A percentile compares a stretch with the other conserved stretches of the same genome.
Conservation (phyloP, 805 yeast species). For the Ogataea zsoltii region DNA sequence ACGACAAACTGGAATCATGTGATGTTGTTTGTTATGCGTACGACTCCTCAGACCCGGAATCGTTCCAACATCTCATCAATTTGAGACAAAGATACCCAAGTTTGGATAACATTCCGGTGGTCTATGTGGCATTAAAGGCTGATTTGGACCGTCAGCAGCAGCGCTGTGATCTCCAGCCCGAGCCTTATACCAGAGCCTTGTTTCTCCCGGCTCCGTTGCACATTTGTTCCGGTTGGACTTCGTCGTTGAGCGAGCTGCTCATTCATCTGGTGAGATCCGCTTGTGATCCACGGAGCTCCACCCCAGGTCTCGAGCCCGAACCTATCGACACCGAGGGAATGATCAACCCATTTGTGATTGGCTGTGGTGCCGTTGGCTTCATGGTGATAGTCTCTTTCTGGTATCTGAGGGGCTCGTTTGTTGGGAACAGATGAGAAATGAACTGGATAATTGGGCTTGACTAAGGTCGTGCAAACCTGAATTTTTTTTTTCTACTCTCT, state of each 20-base stretch:
- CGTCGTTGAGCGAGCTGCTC: constrained; percentile 81
- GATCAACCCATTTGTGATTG: constrained; percentile 55
- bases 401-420: constrained; percentile 54
- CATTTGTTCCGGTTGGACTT: constrained; percentile 86
- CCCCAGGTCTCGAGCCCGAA: constrained; percentile 76
- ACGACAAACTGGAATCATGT: constrained; percentile 70
- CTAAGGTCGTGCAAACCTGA: too few species aligned
- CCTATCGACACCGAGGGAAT: constrained; percentile 45
- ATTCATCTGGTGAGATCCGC: constrained; percentile 90
- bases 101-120: constrained; percentile 69
- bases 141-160: constrained; percentile 96
- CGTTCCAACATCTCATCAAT: constrained; percentile 79
- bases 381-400: constrained; percentile 64
- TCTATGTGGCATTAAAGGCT: constrained; percentile 91
- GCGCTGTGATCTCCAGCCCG: constrained; percentile 82
- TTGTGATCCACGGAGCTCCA: constrained; percentile 69
- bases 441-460: too few species aligned
- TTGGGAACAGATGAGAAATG: constrained; percentile 5
- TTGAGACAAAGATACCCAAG: constrained; percentile 60
- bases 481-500: neutral
- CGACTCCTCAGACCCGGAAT: constrained; percentile 95
- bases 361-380: constrained; percentile 70
- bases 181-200: constrained; percentile 69
- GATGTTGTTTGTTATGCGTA: constrained; percentile 89
- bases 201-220: constrained; percentile 82